These are phyloP conservation scores for Sclerotinia nivalis DNA, from an alignment of 2,329 filamentous ascomycete genomes.

Conservation along the genomic window DNA sequence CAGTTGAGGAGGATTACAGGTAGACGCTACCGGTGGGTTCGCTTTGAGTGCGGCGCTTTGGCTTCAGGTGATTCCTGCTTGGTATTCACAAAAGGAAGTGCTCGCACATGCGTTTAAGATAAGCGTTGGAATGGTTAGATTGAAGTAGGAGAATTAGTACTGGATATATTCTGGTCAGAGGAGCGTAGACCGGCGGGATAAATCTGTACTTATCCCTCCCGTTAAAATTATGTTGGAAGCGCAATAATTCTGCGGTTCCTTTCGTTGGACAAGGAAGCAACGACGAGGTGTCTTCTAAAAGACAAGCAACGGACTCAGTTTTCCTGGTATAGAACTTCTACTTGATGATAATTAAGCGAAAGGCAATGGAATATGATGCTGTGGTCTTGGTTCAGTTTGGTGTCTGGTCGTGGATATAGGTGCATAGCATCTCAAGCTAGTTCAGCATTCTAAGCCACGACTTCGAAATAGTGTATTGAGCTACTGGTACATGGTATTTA, in stretches of 20 bases:
- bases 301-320: too few relatives aligned
- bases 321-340: not conserved
- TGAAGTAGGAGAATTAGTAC: fast-evolving
- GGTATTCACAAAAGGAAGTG: too few relatives aligned
- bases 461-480: too few relatives aligned
- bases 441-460: not conserved
- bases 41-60: too few relatives aligned
- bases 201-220: too few relatives aligned
- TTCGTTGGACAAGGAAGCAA: not conserved
- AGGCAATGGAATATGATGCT: too few relatives aligned
- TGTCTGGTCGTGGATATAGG: not conserved
- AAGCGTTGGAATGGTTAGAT: fast-evolving
- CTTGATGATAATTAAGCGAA: too few relatives aligned
- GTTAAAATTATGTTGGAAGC: fast-evolving
- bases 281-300: not conserved
- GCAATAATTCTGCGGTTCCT: not conserved
- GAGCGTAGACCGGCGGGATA: fast-evolving
- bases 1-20: not conserved
- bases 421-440: fast-evolving
- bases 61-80: not conserved
- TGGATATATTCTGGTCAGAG: not conserved
- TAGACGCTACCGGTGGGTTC: not conserved
- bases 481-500: too few relatives aligned
- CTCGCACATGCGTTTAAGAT: too few relatives aligned
- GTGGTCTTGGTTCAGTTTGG: too few relatives aligned